Conservation (phyloP, 495 filamentous ascomycete genomes). For the Penicillium angulare region DNA sequence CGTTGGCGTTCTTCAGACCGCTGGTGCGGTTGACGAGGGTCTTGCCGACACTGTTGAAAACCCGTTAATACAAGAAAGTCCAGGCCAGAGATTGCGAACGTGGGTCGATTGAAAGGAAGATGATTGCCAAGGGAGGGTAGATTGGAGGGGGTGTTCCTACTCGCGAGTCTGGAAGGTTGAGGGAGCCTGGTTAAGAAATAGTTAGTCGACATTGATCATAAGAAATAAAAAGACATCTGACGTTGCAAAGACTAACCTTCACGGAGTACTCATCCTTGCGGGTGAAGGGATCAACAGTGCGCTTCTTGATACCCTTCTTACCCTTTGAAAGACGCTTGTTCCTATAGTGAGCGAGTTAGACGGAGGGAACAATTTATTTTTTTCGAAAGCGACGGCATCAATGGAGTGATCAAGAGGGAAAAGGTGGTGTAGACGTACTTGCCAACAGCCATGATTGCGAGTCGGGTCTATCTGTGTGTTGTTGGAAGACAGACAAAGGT, state of each 20-base stretch:
- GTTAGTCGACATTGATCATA: conserved; percentile 21
- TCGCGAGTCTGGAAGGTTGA: conserved; percentile 94
- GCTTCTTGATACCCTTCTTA: conserved; percentile 99
- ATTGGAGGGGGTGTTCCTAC: conserved; percentile 56
- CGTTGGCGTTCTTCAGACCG: conserved; percentile 99
- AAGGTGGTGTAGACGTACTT: conserved; percentile 66
- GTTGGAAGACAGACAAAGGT: conserved; percentile 45
- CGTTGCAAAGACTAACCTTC: conserved; percentile 60
- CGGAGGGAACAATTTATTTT: not conserved
- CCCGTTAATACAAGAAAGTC: not conserved
- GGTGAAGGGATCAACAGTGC: conserved; percentile 91
- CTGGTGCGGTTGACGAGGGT: conserved; percentile 98
- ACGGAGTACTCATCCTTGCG: conserved; percentile 98
- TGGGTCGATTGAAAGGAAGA: not conserved
- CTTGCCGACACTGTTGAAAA: conserved; percentile 79
- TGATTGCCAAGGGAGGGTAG: not conserved
- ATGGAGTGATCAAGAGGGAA: conserved; percentile 16
- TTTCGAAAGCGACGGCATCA: conserved; percentile 2
- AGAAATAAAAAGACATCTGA: not conserved
- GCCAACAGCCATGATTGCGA: conserved; percentile 88
- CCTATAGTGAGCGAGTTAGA: conserved; percentile 50
- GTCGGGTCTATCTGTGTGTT: conserved; percentile 42
- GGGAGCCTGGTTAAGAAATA: conserved; percentile 62
- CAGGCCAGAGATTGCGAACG: not conserved
- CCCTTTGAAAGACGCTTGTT: conserved; percentile 99